Evolutionary conservation across 352 stramenopile species (phyloP).

Genomic region (Globisporangium iwayamae): DNA sequence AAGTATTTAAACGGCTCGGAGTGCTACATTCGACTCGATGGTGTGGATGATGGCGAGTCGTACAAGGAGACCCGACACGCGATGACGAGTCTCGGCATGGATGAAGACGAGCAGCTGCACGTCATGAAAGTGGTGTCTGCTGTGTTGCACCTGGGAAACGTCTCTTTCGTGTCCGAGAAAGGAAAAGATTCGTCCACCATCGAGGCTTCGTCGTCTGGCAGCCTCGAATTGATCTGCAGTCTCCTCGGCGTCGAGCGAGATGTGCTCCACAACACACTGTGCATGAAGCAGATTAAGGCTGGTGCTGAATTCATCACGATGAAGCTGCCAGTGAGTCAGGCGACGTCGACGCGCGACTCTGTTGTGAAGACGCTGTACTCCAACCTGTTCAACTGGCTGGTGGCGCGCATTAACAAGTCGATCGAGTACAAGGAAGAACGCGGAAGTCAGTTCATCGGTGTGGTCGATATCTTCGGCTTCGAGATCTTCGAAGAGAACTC

Average conservation of each 20-base stretch:
- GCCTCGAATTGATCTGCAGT: conserved; percentile 77
- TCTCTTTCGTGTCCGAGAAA: conserved; percentile 71
- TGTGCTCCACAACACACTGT: conserved; percentile 57
- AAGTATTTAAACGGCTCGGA: conserved; percentile 84
- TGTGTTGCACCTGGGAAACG: conserved; percentile 85
- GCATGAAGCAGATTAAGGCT: conserved; percentile 77
- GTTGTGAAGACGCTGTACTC: conserved; percentile 88
- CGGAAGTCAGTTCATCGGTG: conserved; percentile 81
- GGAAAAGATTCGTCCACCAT: conserved; percentile 65
- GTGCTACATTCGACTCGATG: conserved; percentile 68
- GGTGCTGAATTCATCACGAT: conserved; percentile 77
- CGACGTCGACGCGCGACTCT: conserved; percentile 73
- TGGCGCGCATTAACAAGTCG: conserved; percentile 91
- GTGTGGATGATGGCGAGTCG: conserved; percentile 75
- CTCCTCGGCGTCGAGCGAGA: conserved; percentile 66
- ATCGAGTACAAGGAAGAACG: conserved; percentile 80
- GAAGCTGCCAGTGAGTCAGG: conserved; percentile 58
- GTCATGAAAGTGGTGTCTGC: conserved; percentile 83
- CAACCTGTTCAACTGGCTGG: conserved; percentile 93
- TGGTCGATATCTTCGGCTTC: conserved; percentile 91
- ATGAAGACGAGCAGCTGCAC: conserved; percentile 63
- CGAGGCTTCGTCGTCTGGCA: conserved; percentile 27
- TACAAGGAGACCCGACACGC: conserved; percentile 69
- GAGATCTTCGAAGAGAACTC: conserved; percentile 91
- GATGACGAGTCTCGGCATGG: conserved; percentile 85